Evolutionary conservation across 2,329 filamentous ascomycete genomes (phyloP), one percentile per base, ranked within the genome.

Genomic region (Aspergillus amoenus): DNA sequence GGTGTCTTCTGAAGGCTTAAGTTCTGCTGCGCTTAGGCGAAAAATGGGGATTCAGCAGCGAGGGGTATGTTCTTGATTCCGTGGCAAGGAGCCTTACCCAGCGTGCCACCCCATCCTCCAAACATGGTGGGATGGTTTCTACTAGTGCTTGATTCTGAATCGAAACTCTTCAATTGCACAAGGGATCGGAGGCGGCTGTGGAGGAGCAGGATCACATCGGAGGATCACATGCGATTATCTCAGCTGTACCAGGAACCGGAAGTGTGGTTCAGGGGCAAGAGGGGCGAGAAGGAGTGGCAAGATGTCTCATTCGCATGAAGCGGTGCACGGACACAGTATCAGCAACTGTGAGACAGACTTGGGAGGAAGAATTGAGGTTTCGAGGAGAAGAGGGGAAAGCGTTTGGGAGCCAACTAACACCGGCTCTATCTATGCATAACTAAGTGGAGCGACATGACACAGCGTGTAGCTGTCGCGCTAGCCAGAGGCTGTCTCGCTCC

Each of bases 21-120:
- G 34, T 37, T n/a, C 5, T n/a, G 15, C 5, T 37, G 32, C 11
- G 32, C 34, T 37, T 37, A 37, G 13, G 15, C 32, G 13, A 37
- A n/a, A 1, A n/a, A 30, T 30, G 34, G 13, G 4, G 34, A 37
- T 13, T n/a, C 12, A 37, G 34, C 12, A 7, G 21, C 43, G 22
- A n/a, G 11, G 34, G 18, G 21, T 22, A 17, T 18, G 47, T 22
- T 17, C 8, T 22, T 39, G 54, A 30, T 30, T 11, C 3, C 8
- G 3, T 9, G 22, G 18, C 12, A 37, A 42, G 43, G 42, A 52
- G 49, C 58, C 69, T 68, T 66, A 74, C 71, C 66, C 60, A 73
- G 55, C 43, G 64, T 63, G 64, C 64, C 62, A 59, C 64, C 62
- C 70, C 70, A 72, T 57, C 70, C 70, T 57, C 70, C 70, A 57